Percentiles rank a stretch among this genome's conserved stretches.
Conservation (phyloP, 306 rosid species). For the Pterocarpus santalinus region DNA sequence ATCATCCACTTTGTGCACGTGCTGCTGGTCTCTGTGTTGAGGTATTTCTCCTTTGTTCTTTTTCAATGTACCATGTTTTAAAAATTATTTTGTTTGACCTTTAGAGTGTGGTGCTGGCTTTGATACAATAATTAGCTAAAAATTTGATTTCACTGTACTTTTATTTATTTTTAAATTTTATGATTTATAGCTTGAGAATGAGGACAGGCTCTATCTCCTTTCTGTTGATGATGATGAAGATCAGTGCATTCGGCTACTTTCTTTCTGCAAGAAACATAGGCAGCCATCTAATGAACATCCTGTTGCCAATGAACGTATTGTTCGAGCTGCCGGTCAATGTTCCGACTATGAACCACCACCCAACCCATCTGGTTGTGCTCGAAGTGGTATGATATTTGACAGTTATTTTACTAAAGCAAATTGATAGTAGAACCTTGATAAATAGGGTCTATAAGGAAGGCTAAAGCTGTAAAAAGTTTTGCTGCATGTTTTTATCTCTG, state of each 20-base stretch:
- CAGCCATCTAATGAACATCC: slow-evolving; percentile 90
- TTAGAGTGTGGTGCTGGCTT: slow-evolving; percentile 30
- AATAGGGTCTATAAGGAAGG: neutral
- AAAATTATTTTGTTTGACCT: slow-evolving; percentile 39
- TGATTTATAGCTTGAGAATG: slow-evolving; percentile 85
- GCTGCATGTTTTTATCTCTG: slow-evolving; percentile 29
- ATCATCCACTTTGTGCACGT: slow-evolving; percentile 99
- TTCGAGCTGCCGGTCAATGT: slow-evolving; percentile 66
- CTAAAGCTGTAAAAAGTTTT: slow-evolving; percentile 29
- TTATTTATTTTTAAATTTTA: slow-evolving; percentile 40
- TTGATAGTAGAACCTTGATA: neutral
- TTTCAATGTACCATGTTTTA: neutral
- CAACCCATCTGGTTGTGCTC: slow-evolving; percentile 98
- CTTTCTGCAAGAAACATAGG: slow-evolving; percentile 96
- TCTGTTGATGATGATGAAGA: slow-evolving; percentile 94
- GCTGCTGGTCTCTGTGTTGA: slow-evolving; percentile 99
- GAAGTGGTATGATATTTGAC: slow-evolving; percentile 72
- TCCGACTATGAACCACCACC: slow-evolving; percentile 85
- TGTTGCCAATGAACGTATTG: slow-evolving; percentile 77
- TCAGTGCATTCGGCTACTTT: slow-evolving; percentile 95
- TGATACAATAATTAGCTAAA: slow-evolving; percentile 23
- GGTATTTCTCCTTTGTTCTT: slow-evolving; percentile 59
- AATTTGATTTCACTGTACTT: slow-evolving; percentile 11
- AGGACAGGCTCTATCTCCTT: slow-evolving; percentile 93
- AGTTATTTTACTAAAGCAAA: slow-evolving; percentile 16